Evolutionary conservation across 768 basidiomycete species (phyloP), one percentile per base, ranked within the genome.

Genomic region (Rhodotorula taiwanensis): DNA sequence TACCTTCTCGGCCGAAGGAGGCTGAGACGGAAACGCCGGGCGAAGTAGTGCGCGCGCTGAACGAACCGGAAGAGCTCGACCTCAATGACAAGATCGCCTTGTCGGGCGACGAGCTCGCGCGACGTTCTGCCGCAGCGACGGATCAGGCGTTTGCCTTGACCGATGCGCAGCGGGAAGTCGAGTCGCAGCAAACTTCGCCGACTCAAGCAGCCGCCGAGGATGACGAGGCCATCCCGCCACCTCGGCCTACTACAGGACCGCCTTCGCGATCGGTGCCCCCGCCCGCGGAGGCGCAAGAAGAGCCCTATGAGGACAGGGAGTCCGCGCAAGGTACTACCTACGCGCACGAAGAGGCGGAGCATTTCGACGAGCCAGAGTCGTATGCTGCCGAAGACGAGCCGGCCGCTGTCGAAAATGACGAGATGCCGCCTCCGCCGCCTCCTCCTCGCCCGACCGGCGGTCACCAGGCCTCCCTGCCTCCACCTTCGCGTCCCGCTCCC

Each of bases 361-460:
- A 49, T 21, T 41, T 57, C 49, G 66, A 44, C 6, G 66, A 67
- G 55, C 61, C 58, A 25, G 61, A 67, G 33, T 9, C 47, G 28
- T 42, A 45, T 13, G 54, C 16, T 1, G 34, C 36, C 7, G 11
- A n/a, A 2, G 48, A 49, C 27, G 48, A 49, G 48, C 48, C 28
- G 3, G 48, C 5, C 10, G 3, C 9, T 23, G 42, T 56, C 14
- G 55, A 53, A 11, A 55, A 43, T n/a, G 45, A 25, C 31, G 64
- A 58, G 23, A 51, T 58, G 60, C 34, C 60, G 5, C 60, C 60
- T 27, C 65, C 65, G 5, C 61, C 61, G 20, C 66, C 66, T 13
- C 66, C 66, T 0, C 49, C 61, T 30, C 61, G 61, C 5, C 61
- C 61, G 7, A 41, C 47, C 11, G 64, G 64, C 11, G 59, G 60